Conservation (phyloP, 2,329 filamentous ascomycete species). For the Colletotrichum caudatum region DNA sequence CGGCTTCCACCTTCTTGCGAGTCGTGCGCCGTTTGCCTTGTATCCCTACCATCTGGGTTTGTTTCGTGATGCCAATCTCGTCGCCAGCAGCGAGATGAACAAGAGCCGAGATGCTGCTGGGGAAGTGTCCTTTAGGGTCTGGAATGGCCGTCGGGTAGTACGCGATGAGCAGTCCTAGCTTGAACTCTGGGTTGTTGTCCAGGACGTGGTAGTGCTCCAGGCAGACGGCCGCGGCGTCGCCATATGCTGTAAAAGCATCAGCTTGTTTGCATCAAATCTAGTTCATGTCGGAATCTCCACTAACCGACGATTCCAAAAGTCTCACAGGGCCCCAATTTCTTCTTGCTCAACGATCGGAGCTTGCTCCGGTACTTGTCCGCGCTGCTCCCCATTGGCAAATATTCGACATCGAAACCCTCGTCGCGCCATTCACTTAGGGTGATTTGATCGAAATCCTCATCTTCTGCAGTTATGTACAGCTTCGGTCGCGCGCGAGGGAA, state of each 20-base stretch:
- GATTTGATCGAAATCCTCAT: constrained; percentile 55
- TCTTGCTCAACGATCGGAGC: constrained; percentile 50
- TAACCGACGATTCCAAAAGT: constrained; percentile 58
- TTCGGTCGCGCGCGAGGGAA: constrained; percentile 55
- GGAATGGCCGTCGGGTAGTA: constrained; percentile 60
- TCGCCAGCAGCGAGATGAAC: constrained; percentile 56
- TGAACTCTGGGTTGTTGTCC: constrained; percentile 59
- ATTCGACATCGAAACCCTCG: constrained; percentile 59
- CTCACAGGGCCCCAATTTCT: constrained; percentile 55
- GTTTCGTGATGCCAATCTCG: constrained; percentile 56
- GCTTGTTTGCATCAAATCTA: neutral
- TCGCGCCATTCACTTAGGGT: constrained; percentile 55
- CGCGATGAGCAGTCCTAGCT: constrained; percentile 57
- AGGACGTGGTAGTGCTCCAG: constrained; percentile 59
- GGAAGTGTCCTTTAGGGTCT: constrained; percentile 56
- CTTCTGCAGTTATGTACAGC: constrained; percentile 58
- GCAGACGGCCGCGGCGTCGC: constrained; percentile 57
- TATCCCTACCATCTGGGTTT: constrained; percentile 58
- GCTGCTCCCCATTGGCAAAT: constrained; percentile 54
- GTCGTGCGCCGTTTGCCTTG: constrained; percentile 57
- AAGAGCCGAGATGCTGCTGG: constrained; percentile 53
- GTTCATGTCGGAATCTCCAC: constrained; percentile 20
- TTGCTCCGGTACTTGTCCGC: constrained; percentile 51
- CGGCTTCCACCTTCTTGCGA: constrained; percentile 51
- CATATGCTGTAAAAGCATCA: constrained; percentile 51